A percentile compares a stretch with the other conserved stretches of the same genome.
Evolutionary conservation across 176 grass and related monocot species (phyloP).

Genomic region (Cenchrus americanus): DNA sequence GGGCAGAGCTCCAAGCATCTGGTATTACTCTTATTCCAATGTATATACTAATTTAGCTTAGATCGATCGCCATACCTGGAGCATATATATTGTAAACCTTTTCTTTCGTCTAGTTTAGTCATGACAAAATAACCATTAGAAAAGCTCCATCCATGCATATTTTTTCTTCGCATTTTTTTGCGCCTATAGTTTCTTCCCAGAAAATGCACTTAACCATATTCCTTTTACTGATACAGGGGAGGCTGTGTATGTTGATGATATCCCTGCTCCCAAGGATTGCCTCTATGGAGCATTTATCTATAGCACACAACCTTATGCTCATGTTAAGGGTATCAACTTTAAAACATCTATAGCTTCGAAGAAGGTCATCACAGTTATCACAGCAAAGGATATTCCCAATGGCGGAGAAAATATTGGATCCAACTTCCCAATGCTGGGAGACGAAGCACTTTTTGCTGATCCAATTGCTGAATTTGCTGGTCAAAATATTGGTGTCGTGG

Average conservation of each 20-base stretch:
- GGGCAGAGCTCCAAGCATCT: slow-evolving; percentile 85
- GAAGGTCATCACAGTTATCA: slow-evolving; percentile 64
- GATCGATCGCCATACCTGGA: neutral
- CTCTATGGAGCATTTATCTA: slow-evolving; percentile 91
- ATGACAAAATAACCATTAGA: slow-evolving; percentile 10
- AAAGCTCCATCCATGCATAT: neutral
- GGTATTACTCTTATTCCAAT: slow-evolving; percentile 55
- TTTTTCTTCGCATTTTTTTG: slow-evolving; percentile 8
- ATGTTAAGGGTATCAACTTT: slow-evolving; percentile 57
- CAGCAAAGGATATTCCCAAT: slow-evolving; percentile 73
- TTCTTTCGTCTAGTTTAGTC: slow-evolving; percentile 11
- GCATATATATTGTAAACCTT: neutral
- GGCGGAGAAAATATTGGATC: slow-evolving; percentile 67
- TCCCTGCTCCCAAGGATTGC: slow-evolving; percentile 80
- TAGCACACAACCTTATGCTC: slow-evolving; percentile 72
- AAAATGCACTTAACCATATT: slow-evolving; percentile 26
- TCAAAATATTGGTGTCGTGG: slow-evolving; percentile 77
- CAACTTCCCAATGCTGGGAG: slow-evolving; percentile 34
- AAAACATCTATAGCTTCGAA: slow-evolving; percentile 61
- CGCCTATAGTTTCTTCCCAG: neutral
- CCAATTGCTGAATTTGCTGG: slow-evolving; percentile 69
- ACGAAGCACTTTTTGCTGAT: slow-evolving; percentile 68
- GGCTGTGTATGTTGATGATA: slow-evolving; percentile 87
- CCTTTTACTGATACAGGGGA: slow-evolving; percentile 58
- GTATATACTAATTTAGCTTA: neutral